These are phyloP conservation scores for Cyclostephanos invisitatus DNA, from an alignment of 108 stramenopile genomes.

Conservation along the genomic window DNA sequence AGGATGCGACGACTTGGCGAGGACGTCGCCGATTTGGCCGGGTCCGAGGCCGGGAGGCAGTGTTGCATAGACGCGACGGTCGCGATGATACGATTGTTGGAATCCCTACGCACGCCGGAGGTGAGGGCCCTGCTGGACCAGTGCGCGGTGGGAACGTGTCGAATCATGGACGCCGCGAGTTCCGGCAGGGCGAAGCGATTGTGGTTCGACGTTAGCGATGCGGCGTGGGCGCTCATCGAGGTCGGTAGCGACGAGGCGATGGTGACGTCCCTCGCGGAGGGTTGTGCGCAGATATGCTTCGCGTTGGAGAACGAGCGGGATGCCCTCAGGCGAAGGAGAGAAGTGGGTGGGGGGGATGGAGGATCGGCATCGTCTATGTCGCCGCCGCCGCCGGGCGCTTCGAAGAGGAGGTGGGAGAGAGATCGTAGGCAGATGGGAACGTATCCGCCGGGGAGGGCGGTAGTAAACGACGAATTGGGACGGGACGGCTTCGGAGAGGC, in stretches of 20 bases:
- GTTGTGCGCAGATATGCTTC: constrained; percentile 80
- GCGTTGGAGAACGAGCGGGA: constrained; percentile 70
- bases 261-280: constrained; percentile 74
- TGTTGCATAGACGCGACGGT: constrained; percentile 70
- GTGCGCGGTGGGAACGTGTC: constrained; percentile 54
- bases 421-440: constrained; percentile 37
- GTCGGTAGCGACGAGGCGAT: constrained; percentile 62
- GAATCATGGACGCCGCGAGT: constrained; percentile 58
- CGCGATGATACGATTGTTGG: constrained; percentile 56
- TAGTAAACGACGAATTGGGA: constrained; percentile 16
- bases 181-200: constrained; percentile 68
- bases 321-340: constrained; percentile 14
- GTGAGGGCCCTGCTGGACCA: constrained; percentile 60
- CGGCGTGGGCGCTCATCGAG: constrained; percentile 58
- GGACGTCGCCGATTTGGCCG: constrained; percentile 51
- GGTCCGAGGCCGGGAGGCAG: constrained; percentile 59
- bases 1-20: constrained; percentile 29
- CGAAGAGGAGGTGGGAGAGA: constrained; percentile 30
- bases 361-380: not conserved
- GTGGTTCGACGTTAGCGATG: constrained; percentile 52
- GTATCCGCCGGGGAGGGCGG: constrained; percentile 37
- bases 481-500: constrained; percentile 31
- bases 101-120: constrained; percentile 79
- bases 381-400: not conserved
- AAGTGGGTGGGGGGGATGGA: not conserved